Evolutionary conservation across 1,139 yeast species (phyloP).

Genomic region (Debaryomyces nepalensis): DNA sequence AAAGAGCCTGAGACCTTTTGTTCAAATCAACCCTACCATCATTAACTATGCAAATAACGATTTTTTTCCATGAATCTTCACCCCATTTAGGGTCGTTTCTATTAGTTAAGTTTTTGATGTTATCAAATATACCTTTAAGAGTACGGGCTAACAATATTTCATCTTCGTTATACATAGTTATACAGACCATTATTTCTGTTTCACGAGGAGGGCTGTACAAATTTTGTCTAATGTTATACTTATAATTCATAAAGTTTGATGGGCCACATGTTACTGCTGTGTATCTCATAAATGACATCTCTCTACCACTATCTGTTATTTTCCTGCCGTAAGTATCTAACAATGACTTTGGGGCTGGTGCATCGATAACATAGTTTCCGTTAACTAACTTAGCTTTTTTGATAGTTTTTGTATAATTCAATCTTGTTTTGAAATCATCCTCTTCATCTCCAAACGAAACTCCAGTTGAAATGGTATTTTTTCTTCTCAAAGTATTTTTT

Average conservation of each 20-base stretch:
- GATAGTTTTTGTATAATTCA: conserved; percentile 52
- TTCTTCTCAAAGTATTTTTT: conserved; percentile 20
- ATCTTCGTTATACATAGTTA: conserved; percentile 83
- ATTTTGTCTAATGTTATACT: conserved; percentile 69
- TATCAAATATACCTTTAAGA: conserved; percentile 75
- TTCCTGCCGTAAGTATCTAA: conserved; percentile 56
- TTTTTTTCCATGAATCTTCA: conserved; percentile 77
- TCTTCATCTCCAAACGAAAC: conserved; percentile 34
- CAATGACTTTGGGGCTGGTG: conserved; percentile 71
- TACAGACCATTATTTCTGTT: conserved; percentile 74
- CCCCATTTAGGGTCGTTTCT: conserved; percentile 75
- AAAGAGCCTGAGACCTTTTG: conserved; percentile 63
- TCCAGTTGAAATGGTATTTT: conserved; percentile 16
- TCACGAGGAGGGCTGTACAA: conserved; percentile 68
- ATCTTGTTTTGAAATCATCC: conserved; percentile 47
- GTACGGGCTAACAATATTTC: conserved; percentile 75
- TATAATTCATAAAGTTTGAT: conserved; percentile 56
- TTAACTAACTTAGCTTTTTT: conserved; percentile 60
- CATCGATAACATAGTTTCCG: conserved; percentile 79
- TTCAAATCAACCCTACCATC: conserved; percentile 77
- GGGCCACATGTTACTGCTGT: conserved; percentile 87
- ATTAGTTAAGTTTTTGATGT: conserved; percentile 64
- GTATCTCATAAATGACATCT: conserved; percentile 77
- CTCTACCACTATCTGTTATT: conserved; percentile 56
- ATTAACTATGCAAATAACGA: conserved; percentile 73